Conservation (phyloP, 768 basidiomycete species). For the Phlebiopsis flavidoalba region DNA sequence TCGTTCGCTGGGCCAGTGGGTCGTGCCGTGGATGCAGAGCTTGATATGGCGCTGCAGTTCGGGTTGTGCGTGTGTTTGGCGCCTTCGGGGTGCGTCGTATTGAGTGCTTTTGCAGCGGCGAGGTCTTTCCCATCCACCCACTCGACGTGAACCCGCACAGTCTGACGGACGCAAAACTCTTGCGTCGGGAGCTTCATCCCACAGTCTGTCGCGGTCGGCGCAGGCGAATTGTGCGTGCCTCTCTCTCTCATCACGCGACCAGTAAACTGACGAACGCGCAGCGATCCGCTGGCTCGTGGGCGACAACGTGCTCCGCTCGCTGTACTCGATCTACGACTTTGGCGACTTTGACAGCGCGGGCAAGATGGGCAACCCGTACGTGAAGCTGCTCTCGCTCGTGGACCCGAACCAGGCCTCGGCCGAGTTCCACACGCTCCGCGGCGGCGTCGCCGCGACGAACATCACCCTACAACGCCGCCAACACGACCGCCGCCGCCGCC, state of each 20-base stretch:
- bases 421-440: slow-evolving; percentile 66
- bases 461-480: slow-evolving; percentile 37
- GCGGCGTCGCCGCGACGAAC: slow-evolving; percentile 56
- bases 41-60: slow-evolving; percentile 77
- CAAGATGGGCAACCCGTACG: slow-evolving; percentile 69
- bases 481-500: slow-evolving; percentile 29
- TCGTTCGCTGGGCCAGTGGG: slow-evolving; percentile 54
- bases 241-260: neutral
- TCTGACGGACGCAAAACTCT: slow-evolving; percentile 34
- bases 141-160: slow-evolving; percentile 61
- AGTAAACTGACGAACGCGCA: slow-evolving; percentile 20
- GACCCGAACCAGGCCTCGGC: slow-evolving; percentile 64
- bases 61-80: slow-evolving; percentile 39
- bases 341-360: slow-evolving; percentile 68
- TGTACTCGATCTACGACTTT: slow-evolving; percentile 82
- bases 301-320: slow-evolving; percentile 76
- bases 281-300: slow-evolving; percentile 84
- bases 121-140: slow-evolving; percentile 74
- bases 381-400: slow-evolving; percentile 67
- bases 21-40: slow-evolving; percentile 70
- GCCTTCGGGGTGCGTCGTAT: neutral
- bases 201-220: slow-evolving; percentile 48
- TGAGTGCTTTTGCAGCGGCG: slow-evolving; percentile 39
- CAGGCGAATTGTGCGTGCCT: slow-evolving; percentile 58
- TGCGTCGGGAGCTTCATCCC: slow-evolving; percentile 81